phyloP scores from a whole-genome alignment of 805 yeast species.

The Suhomyces kilbournensis region DNA sequence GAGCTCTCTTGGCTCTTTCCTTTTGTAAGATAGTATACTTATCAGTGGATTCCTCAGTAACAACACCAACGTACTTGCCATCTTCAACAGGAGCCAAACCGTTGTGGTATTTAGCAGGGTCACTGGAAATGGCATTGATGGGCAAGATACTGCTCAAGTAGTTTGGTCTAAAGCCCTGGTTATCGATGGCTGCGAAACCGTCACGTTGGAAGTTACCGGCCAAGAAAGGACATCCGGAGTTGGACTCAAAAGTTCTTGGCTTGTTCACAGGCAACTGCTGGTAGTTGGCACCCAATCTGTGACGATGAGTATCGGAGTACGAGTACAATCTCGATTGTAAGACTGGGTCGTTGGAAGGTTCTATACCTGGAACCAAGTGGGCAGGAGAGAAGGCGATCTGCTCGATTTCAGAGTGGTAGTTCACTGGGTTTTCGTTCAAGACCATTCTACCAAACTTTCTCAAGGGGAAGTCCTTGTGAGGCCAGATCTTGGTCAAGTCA shows the following conservation, averaged over 20 bases:
- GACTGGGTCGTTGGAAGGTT: constrained; percentile 81
- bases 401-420: constrained; percentile 84
- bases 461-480: constrained; percentile 81
- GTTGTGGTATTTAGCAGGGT: constrained; percentile 14
- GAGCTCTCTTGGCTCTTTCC: constrained; percentile 26
- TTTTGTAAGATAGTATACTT: constrained; percentile 26
- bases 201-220: constrained; percentile 26
- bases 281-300: constrained; percentile 75
- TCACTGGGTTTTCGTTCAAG: constrained; percentile 78
- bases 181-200: constrained; percentile 16
- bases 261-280: constrained; percentile 81
- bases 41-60: constrained; percentile 22
- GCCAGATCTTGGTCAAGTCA: constrained; percentile 75
- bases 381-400: constrained; percentile 86
- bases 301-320: constrained; percentile 83
- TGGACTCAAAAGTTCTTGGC: constrained; percentile 28
- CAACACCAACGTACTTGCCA: constrained; percentile 32
- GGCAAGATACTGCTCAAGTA: constrained; percentile 46
- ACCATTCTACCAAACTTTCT: constrained; percentile 80
- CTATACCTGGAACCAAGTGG: constrained; percentile 80
- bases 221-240: constrained; percentile 24
- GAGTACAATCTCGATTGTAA: constrained; percentile 78
- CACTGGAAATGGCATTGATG: constrained; percentile 21
- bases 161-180: constrained; percentile 49
- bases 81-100: constrained; percentile 20